A percentile compares a stretch with the other conserved stretches of the same genome.
Evolutionary conservation across 768 basidiomycete genomes (phyloP).

Genomic region (Kwoniella sp.): DNA sequence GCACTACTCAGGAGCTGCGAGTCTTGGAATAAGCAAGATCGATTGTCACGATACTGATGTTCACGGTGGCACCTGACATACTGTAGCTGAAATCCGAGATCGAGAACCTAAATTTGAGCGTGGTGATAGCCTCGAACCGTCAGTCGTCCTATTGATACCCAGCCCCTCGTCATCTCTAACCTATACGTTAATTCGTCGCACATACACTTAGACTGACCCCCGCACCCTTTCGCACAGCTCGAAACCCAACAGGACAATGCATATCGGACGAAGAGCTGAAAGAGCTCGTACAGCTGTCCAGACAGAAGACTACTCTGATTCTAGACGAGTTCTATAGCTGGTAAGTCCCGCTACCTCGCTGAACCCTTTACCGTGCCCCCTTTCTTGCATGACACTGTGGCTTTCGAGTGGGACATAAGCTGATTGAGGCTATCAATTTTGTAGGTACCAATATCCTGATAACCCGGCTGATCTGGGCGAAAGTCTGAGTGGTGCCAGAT

Average conservation of each 20-base stretch:
- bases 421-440: background rate
- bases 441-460: constrained; percentile 78
- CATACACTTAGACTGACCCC: no score
- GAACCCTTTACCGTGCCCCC: no score
- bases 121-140: constrained; percentile 83
- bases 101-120: constrained; percentile 75
- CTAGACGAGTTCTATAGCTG: constrained; percentile 80
- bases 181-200: background rate
- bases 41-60: no score
- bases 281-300: constrained; percentile 71
- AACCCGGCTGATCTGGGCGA: constrained; percentile 71
- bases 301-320: constrained; percentile 73
- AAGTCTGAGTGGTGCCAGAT: constrained; percentile 78
- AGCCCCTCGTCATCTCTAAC: no score
- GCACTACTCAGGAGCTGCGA: no score
- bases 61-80: no score
- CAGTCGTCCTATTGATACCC: no score
- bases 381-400: no score
- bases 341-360: constrained; percentile 45
- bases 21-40: no score
- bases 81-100: constrained; percentile 79
- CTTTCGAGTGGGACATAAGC: no score
- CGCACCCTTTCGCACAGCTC: no score
- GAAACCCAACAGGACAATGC: constrained; percentile 93
- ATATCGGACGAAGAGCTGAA: constrained; percentile 76